Evolutionary conservation across 2,329 filamentous ascomycete genomes (phyloP), one percentile per base, ranked within the genome.

Genomic region (Nemania diffusa): DNA sequence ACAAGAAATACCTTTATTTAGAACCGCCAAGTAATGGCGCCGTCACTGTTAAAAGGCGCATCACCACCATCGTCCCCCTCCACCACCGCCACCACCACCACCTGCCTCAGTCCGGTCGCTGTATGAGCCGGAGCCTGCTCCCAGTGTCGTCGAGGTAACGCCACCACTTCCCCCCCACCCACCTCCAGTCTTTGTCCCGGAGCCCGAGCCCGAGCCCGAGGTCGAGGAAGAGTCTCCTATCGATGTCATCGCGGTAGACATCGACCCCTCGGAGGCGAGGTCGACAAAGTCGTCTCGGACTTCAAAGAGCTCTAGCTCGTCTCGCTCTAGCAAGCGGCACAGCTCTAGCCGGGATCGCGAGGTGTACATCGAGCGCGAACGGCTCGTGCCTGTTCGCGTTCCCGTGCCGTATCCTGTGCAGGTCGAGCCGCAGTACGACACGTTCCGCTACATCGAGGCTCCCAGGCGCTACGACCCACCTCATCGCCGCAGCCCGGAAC

Each of bases 381-480:
- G 80, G 58, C 71, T 84, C 55, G 78, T 86, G 17, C 84, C 82
- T 40, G 75, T 79, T 50, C 81, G 77, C 8, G 79, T 83, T 0
- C 82, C 81, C 11, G 81, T 84, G 3, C 82, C 79, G 0, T 79
- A 81, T 20, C 78, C 78, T 7, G 79, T 84, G 1, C 82, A 81
- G 20, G 79, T 83, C 5, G 81, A 80, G 67, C 76, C 75, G 15
- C 77, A 81, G 67, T 82, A 82, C 68, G 84, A 85, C 42, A 84
- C 84, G 32, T 87, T 80, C 72, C 83, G 85, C 6, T 87, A 87
- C 71, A 80, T 87, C 56, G 84, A 87, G 65, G 84, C 82, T 0
- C 81, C 84, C 27, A 78, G 82, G 57, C 77, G 81, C 24, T 77
- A 76, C 57, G 79, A 80, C n/a, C n/a, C n/a, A 37, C 76, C 77